A percentile compares a stretch with the other conserved stretches of the same genome.
Evolutionary conservation across 352 stramenopile genomes (phyloP).

Genomic region (Nothophytophthora sp.): DNA sequence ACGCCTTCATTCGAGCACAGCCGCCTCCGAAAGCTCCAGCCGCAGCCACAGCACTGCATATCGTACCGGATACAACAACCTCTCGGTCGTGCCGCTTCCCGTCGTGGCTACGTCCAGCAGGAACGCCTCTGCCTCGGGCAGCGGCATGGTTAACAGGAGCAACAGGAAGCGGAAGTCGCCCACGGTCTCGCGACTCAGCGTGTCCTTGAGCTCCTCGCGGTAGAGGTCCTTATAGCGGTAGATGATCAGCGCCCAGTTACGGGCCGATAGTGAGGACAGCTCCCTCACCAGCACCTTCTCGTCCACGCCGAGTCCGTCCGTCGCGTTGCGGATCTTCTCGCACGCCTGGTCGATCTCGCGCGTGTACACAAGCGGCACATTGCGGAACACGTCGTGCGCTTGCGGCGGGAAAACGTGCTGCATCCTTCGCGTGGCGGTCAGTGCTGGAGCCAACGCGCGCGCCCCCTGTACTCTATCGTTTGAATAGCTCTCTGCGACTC

Average conservation of each 20-base stretch:
- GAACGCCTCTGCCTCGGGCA: conserved; percentile 59
- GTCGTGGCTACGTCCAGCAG: conserved; percentile 62
- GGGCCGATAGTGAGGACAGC: conserved; percentile 44
- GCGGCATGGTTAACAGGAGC: conserved; percentile 37
- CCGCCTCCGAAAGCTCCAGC: too few relatives aligned
- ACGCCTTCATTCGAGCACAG: too few relatives aligned
- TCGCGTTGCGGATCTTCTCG: conserved; percentile 57
- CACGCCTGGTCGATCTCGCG: conserved; percentile 56
- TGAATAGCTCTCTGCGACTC: not conserved
- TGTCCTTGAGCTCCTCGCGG: conserved; percentile 2
- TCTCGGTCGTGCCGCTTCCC: conserved; percentile 52
- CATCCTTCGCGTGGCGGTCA: conserved; percentile 8
- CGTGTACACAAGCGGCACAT: conserved; percentile 34
- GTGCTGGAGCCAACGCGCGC: too few relatives aligned
- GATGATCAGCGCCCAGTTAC: conserved; percentile 59
- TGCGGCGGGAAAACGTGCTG: conserved; percentile 40
- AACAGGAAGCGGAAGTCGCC: conserved; percentile 60
- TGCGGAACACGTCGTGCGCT: conserved; percentile 38
- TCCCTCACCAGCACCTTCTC: conserved; percentile 57
- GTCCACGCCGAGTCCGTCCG: conserved; percentile 71
- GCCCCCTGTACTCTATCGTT: too few relatives aligned
- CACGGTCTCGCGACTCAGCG: conserved; percentile 50
- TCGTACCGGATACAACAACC: conserved; percentile 60
- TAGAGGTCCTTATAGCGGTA: conserved; percentile 43
- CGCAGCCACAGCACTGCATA: too few relatives aligned